Base-by-base conservation (phyloP, 1,139 yeast species). In the Eremothecium gossypii region DNA sequence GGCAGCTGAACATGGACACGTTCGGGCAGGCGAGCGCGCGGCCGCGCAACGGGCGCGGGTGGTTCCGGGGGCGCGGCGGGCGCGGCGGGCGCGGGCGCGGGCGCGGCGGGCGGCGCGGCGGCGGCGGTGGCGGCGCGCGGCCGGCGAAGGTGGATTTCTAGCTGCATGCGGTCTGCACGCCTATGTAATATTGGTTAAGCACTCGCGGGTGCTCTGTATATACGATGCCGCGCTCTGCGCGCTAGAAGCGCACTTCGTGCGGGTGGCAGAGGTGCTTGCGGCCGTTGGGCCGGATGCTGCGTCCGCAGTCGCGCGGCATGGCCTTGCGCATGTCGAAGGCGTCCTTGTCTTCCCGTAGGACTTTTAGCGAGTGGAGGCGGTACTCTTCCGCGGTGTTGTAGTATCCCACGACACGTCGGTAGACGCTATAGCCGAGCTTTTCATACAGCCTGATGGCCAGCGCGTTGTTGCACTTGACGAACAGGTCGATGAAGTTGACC, bases 321-420 rank as follows among this genome's bases (percentile, higher is more conserved):
- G 64, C 69, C 54, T 77, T 75, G 44, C 91, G 66, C 94, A 83
- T 83, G 58, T 84, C 95, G 61, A 78, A 91, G 0, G 96, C 98
- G 67, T 91, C 98, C 35, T 76, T 71, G 39, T 77, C 80, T 52
- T 83, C 91, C 51, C 77, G 67, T 2, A 68, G 52, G 33, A 61
- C 62, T 40, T 70, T 72, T 33, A 74, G 57, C 42, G 72, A 74
- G 2, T 50, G 44, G 0, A 69, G 69, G 42, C 63, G 61, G 6
- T 58, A 55, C 28, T 66, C 65, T 14, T 46, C 54, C 9, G 42
- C 39, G n/a, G 57, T 50, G 8, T 76, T 76, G 59, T 91, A 91
- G 57, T 91, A 91, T 0, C 93, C 93, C n/a, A 85, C 76, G 6
- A 91, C 97, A 43, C 98, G 65, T 61, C 98, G 66, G 57, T 73